These are phyloP conservation scores for Zygoascus meyerae DNA, from an alignment of 1,139 yeast genomes.

Conservation along the genomic window DNA sequence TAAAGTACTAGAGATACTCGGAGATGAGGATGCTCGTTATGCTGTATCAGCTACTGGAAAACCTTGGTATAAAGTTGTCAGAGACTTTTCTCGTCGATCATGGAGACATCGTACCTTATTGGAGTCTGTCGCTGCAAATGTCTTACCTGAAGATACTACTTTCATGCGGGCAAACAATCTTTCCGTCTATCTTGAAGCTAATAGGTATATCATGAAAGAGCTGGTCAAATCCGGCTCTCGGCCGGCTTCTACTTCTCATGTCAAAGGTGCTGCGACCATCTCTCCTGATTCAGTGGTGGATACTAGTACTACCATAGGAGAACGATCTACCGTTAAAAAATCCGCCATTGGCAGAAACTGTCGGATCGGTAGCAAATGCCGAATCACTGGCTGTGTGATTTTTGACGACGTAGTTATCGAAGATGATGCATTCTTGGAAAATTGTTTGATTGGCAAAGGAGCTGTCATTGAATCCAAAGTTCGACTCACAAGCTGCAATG, in stretches of 20 bases:
- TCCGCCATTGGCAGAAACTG: slow-evolving; percentile 78
- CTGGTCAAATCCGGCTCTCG: slow-evolving; percentile 17
- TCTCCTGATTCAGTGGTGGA: slow-evolving; percentile 86
- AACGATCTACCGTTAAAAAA: slow-evolving; percentile 76
- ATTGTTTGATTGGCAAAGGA: slow-evolving; percentile 74
- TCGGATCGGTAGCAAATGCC: slow-evolving; percentile 75
- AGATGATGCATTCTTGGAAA: slow-evolving; percentile 71
- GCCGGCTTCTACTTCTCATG: slow-evolving; percentile 29
- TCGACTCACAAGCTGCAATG: slow-evolving; percentile 58
- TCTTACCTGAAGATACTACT: slow-evolving; percentile 43
- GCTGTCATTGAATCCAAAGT: slow-evolving; percentile 47
- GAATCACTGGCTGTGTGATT: slow-evolving; percentile 79
- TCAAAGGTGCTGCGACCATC: slow-evolving; percentile 58
- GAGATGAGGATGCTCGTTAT: slow-evolving; percentile 11
- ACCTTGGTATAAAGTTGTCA: slow-evolving; percentile 62
- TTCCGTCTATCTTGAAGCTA: slow-evolving; percentile 86
- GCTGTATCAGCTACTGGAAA: slow-evolving; percentile 32
- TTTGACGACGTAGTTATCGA: slow-evolving; percentile 66
- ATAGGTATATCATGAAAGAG: slow-evolving; percentile 62
- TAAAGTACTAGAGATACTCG: slow-evolving; percentile 44
- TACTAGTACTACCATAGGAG: slow-evolving; percentile 53
- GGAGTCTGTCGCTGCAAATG: slow-evolving; percentile 57
- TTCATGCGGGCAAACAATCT: slow-evolving; percentile 75
- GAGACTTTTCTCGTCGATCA: slow-evolving; percentile 85
- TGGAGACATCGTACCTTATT: slow-evolving; percentile 70